A percentile compares a stretch with the other conserved stretches of the same genome.
These are phyloP conservation scores for Talaromyces trachyspermus DNA, from an alignment of 495 filamentous ascomycete species.

Conservation along the genomic window DNA sequence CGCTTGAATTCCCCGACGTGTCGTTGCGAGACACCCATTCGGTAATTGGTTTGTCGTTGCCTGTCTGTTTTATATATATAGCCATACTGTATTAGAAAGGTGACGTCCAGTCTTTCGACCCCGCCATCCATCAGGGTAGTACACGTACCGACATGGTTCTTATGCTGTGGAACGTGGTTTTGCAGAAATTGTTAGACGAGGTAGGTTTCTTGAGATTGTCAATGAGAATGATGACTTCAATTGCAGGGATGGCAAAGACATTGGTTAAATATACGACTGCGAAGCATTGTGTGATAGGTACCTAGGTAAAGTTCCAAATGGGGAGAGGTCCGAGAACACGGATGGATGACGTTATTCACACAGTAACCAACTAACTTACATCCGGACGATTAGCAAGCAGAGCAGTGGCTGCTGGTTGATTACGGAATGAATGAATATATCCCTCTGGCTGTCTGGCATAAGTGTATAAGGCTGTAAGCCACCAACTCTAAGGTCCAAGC, in stretches of 20 bases:
- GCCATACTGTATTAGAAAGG: background rate
- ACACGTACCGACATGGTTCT: slow-evolving; percentile 37
- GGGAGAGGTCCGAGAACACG: background rate
- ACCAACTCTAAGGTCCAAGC: no score
- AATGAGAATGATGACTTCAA: slow-evolving; percentile 1
- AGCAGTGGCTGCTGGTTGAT: no score
- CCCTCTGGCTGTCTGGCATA: no score
- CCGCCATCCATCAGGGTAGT: background rate
- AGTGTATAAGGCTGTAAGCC: no score
- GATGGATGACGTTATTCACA: background rate
- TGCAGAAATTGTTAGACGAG: slow-evolving; percentile 17
- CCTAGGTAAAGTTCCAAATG: background rate
- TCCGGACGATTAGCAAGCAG: no score
- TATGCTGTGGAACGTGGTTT: background rate
- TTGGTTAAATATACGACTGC: background rate
- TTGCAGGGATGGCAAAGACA: background rate
- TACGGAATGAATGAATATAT: no score
- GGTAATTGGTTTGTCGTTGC: slow-evolving; percentile 53
- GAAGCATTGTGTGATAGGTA: no score
- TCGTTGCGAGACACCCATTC: slow-evolving; percentile 73
- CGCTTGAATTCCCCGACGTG: slow-evolving; percentile 86
- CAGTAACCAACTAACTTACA: no score
- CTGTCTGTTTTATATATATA: slow-evolving; percentile 11
- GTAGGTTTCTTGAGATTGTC: background rate
- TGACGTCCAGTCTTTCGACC: no score